phyloP scores from a whole-genome alignment of 1,284 basidiomycete species.

The Ceratorhiza oryzae-sativae region DNA sequence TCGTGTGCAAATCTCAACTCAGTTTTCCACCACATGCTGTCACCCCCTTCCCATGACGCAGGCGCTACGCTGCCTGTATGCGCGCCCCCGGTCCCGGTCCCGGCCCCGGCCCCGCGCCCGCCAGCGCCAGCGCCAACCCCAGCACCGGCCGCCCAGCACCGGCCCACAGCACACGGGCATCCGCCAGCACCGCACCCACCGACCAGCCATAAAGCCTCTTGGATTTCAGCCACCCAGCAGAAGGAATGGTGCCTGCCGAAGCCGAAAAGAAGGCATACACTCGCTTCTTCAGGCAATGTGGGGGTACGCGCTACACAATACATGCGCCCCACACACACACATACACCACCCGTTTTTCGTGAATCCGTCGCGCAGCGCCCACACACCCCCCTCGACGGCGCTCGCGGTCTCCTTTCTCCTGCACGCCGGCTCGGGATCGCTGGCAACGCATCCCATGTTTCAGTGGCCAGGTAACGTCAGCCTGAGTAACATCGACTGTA shows the following conservation, averaged over 20 bases:
- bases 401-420: not conserved
- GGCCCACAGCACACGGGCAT: not conserved
- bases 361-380: not conserved
- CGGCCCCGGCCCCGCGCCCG: no score
- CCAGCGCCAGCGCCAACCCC: no score
- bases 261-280: conserved; percentile 23
- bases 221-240: conserved; percentile 33
- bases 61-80: not conserved
- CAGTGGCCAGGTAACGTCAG: conserved; percentile 25
- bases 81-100: not conserved
- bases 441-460: not conserved
- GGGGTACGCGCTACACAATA: conserved; percentile 13
- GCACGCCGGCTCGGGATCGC: not conserved
- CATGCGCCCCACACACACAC: not conserved
- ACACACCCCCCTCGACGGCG: not conserved
- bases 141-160: no score
- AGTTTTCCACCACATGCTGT: conserved; percentile 31
- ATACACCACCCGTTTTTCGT: not conserved
- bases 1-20: conserved; percentile 41
- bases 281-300: conserved; percentile 23
- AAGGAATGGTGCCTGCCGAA: conserved; percentile 40
- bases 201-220: conserved; percentile 33
- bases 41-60: conserved; percentile 29
- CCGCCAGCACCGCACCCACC: not conserved
- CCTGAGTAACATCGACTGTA: conserved; percentile 1